These are phyloP conservation scores for Phylloporus sp. DNA, from an alignment of 768 basidiomycete species.

Conservation along the genomic window DNA sequence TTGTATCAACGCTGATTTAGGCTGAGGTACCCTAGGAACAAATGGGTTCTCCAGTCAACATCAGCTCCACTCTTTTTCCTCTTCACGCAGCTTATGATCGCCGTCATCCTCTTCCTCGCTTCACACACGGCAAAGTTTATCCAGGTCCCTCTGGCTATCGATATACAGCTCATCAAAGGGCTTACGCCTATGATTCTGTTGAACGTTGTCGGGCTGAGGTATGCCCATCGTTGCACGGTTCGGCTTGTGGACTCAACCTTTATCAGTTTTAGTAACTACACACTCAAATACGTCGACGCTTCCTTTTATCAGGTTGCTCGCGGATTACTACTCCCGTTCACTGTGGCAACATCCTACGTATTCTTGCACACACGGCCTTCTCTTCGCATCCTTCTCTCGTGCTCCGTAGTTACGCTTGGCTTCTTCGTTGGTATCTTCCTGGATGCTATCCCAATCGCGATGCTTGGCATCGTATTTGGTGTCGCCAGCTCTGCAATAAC, in stretches of 20 bases:
- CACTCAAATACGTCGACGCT: constrained; percentile 89
- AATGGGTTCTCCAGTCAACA: constrained; percentile 85
- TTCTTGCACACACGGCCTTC: constrained; percentile 77
- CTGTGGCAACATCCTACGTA: constrained; percentile 81
- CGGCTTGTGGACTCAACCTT: not conserved
- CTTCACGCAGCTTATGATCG: constrained; percentile 74
- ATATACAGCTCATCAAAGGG: constrained; percentile 62
- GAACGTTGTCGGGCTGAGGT: constrained; percentile 85
- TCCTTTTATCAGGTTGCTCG: constrained; percentile 96
- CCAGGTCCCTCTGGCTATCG: constrained; percentile 62
- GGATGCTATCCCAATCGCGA: constrained; percentile 56
- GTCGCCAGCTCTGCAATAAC: constrained; percentile 83
- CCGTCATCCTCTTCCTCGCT: constrained; percentile 68
- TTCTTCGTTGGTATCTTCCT: constrained; percentile 89
- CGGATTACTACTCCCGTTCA: constrained; percentile 90
- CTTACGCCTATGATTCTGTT: constrained; percentile 71
- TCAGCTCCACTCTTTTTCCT: constrained; percentile 83
- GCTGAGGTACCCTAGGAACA: constrained; percentile 52
- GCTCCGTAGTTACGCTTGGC: constrained; percentile 81
- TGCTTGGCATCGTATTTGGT: constrained; percentile 74
- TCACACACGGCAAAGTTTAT: constrained; percentile 61
- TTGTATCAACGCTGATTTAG: constrained; percentile 15
- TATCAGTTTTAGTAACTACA: constrained; percentile 83
- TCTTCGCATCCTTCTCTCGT: constrained; percentile 66
- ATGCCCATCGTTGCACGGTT: constrained; percentile 7